Evolutionary conservation across 2,329 filamentous ascomycete genomes (phyloP).

Genomic region (Colletotrichum limetticola): DNA sequence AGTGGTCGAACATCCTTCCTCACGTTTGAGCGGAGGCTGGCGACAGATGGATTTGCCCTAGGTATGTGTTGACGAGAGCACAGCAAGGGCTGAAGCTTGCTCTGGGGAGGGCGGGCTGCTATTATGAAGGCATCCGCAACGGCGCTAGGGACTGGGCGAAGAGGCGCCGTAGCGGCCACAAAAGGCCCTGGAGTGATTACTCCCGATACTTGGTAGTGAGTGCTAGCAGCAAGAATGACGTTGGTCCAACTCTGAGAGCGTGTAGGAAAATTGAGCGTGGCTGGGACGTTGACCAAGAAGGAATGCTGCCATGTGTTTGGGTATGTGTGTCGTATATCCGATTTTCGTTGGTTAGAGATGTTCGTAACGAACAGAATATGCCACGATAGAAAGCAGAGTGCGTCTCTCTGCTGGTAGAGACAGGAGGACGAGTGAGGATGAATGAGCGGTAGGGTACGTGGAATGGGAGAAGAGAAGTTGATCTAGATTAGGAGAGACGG

Average conservation of each 20-base stretch:
- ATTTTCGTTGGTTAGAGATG: not conserved
- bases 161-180: constrained; percentile 23
- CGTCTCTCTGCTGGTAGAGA: not conserved
- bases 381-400: not conserved
- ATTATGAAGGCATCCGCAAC: constrained; percentile 33
- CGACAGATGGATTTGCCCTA: not conserved
- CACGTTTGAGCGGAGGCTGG: not conserved
- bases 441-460: no score
- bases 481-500: not conserved
- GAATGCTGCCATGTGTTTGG: constrained; percentile 12
- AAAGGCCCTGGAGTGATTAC: constrained; percentile 26
- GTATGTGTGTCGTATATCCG: not conserved
- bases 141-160: constrained; percentile 18
- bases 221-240: constrained; percentile 22
- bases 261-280: not conserved
- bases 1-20: constrained; percentile 27
- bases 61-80: not conserved
- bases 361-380: not conserved
- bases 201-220: not conserved
- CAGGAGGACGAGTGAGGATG: not conserved
- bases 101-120: constrained; percentile 6
- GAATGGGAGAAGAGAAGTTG: constrained; percentile 6
- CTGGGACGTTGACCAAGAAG: not conserved
- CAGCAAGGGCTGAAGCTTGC: not conserved
- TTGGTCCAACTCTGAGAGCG: constrained; percentile 6